A percentile compares a stretch with the other conserved stretches of the same genome.
phyloP scores from a whole-genome alignment of 2,329 filamentous ascomycete species.

The Ascosphaera pollenicola region DNA sequence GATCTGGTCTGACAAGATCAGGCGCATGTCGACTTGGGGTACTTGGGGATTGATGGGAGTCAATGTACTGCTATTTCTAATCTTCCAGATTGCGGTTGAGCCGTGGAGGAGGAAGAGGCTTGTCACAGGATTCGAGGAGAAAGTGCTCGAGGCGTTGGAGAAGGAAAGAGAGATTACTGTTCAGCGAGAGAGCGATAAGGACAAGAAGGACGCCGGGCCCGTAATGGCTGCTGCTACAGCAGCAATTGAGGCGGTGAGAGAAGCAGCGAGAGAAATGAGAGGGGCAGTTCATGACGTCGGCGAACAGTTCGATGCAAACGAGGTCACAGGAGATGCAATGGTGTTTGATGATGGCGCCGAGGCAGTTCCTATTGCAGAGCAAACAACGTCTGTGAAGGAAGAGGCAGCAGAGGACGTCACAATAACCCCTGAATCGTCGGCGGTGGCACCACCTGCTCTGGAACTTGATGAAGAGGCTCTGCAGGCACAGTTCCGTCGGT shows the following conservation, averaged over 20 bases:
- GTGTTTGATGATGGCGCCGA: slow-evolving; percentile 6
- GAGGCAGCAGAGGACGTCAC: not conserved
- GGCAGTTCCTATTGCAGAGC: slow-evolving; percentile 7
- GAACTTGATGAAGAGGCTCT: slow-evolving; percentile 5
- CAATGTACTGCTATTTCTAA: slow-evolving; percentile 72
- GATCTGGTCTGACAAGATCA: slow-evolving; percentile 96
- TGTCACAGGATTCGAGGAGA: slow-evolving; percentile 61
- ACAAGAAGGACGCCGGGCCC: slow-evolving; percentile 15
- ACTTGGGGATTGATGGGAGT: slow-evolving; percentile 97
- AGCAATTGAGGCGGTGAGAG: slow-evolving; percentile 1
- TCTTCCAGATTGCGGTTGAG: slow-evolving; percentile 75
- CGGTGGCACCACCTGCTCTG: slow-evolving; percentile 2
- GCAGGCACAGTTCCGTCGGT: not conserved
- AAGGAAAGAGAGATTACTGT: slow-evolving; percentile 37
- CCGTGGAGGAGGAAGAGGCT: slow-evolving; percentile 70
- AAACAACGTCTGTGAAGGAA: not conserved
- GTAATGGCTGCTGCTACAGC: slow-evolving; percentile 7
- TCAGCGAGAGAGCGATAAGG: slow-evolving; percentile 11
- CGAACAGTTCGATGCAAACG: not conserved
- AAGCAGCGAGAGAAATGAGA: not conserved
- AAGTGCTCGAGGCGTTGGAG: slow-evolving; percentile 47
- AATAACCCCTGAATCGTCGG: slow-evolving; percentile 1
- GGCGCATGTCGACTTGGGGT: slow-evolving; percentile 91
- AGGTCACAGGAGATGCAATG: slow-evolving; percentile 3
- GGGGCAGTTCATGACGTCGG: not conserved